Base-by-base conservation (phyloP, 1,284 basidiomycete genomes). In the Boletus albobrunnescens region DNA sequence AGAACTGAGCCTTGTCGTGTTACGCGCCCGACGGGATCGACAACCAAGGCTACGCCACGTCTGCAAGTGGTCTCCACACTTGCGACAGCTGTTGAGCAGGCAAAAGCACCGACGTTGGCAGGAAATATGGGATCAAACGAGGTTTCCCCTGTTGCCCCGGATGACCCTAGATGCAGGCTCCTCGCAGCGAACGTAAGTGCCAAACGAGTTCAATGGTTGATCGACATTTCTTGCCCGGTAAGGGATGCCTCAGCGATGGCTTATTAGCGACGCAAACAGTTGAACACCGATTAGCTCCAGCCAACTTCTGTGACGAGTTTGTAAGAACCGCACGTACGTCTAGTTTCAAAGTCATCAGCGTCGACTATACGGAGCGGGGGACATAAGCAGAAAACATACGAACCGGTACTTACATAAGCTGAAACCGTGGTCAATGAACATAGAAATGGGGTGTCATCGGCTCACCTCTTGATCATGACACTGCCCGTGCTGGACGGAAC, bases 31-130 rank as follows among this genome's bases (percentile, higher is more conserved):
- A 20, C 16, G 38, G 7, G 19, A 28, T 2, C 11, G 27, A 12
- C 24, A 3, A 6, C 4, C 6, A 3, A 22, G 22, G 22, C 22
- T 1, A 82, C 78, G 46, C 94, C 94, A 43, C 94, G 82, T 44
- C 94, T 4, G 6, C 22, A 91, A 60, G 98, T 97, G 11, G 94
- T 98, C 76, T 98, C 24, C 14, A 28, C 3, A 9, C 4, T 14
- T 28, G 23, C 16, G 8, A 38, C 36, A 38, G 36, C 10, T 28
- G 37, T 27, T 28, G 94, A 94, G 71, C 93, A 97, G 9, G 94
- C 94, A 64, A 98, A 98, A 35, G 97, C 75, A 51, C 94, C 94
- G 40, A 97, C 94, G 58, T 98, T 94, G 53, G 14, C 14, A 30
- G 28, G 14, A n/a, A 28, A 28, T 30, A n/a, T 7, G 6, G 28